A percentile compares a stretch with the other conserved stretches of the same genome.
Conservation (phyloP, 2,329 filamentous ascomycete genomes). For the Aspergillus pseudonomiae region DNA sequence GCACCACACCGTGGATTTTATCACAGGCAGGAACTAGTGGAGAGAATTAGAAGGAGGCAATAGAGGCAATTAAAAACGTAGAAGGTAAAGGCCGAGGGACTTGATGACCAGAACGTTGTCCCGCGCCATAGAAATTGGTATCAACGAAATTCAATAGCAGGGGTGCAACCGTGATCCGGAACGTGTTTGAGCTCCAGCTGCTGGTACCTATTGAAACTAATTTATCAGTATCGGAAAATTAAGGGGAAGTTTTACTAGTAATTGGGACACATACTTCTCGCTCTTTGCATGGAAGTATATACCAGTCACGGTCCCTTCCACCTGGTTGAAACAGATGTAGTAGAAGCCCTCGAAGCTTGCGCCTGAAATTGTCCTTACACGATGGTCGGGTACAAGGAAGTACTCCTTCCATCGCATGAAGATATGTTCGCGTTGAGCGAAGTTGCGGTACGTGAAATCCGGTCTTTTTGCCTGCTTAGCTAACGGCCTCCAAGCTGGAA, state of each 20-base stretch:
- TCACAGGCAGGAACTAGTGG: neutral
- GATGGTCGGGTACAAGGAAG: conserved; percentile 93
- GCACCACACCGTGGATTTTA: neutral
- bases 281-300: conserved; percentile 99
- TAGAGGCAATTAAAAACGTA: conserved; percentile 1
- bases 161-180: conserved; percentile 78
- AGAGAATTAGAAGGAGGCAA: neutral
- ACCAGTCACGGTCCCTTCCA: conserved; percentile 80
- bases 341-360: conserved; percentile 99
- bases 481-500: conserved; percentile 81
- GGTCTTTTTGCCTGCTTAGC: conserved; percentile 63
- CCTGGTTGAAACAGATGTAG: conserved; percentile 98
- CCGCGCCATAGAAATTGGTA: neutral
- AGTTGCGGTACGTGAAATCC: conserved; percentile 66
- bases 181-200: conserved; percentile 90
- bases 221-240: conserved; percentile 16
- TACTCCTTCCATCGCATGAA: conserved; percentile 99
- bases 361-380: conserved; percentile 85
- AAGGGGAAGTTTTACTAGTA: neutral
- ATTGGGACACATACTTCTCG: conserved; percentile 73
- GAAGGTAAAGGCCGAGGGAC: conserved; percentile 2
- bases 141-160: conserved; percentile 86
- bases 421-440: conserved; percentile 79
- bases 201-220: conserved; percentile 69
- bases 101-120: conserved; percentile 2